Evolutionary conservation across 2,329 filamentous ascomycete species (phyloP), one percentile per base, ranked within the genome.

Genomic region (Fusarium sp.): DNA sequence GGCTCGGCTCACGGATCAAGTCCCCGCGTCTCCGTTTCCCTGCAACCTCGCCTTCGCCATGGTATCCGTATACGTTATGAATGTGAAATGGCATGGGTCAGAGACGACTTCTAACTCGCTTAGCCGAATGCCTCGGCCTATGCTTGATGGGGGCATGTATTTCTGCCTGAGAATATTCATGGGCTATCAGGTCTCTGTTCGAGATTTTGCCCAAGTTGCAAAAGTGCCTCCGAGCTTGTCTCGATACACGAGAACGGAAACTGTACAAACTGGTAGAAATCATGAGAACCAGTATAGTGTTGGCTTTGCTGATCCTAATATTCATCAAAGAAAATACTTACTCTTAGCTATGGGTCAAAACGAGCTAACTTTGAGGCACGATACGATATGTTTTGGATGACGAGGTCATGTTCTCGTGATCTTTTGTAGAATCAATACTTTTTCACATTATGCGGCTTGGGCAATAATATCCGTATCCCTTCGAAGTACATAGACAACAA

Each of bases 1-100:
- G 50, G 46, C 47, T 53, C 66, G 67, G 67, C 67, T 37, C 42
- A 50, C 66, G 67, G 67, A 66, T 70, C 53, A 65, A 69, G 40
- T 43, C 60, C 58, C 66, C 66, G 67, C 60, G 60, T 50, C 52
- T 65, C 60, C 60, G n/a, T 65, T 65, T 30, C 44, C 44, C 28
- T 69, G 32, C 49, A 64, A 50, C 47, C 40, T 50, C 46, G 42
- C 28, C 42, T 42, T 44, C 46, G 49, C 28, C 50, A 47, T 54
- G 65, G 56, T 54, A 42, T 62, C 49, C 32, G 35, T 37, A 37
- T 16, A 32, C 46, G 28, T 16, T 53, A 25, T 19, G 33, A 19
- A 38, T 50, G 32, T 43, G 40, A 59, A 62, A 38, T 68, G 28
- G n/a, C 38, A 52, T 54, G 57, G 42, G 57, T 35, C 19, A 49